Percentiles rank a stretch among this genome's conserved stretches.
phyloP scores from a whole-genome alignment of 495 filamentous ascomycete genomes.

The Tricharina praecox region DNA sequence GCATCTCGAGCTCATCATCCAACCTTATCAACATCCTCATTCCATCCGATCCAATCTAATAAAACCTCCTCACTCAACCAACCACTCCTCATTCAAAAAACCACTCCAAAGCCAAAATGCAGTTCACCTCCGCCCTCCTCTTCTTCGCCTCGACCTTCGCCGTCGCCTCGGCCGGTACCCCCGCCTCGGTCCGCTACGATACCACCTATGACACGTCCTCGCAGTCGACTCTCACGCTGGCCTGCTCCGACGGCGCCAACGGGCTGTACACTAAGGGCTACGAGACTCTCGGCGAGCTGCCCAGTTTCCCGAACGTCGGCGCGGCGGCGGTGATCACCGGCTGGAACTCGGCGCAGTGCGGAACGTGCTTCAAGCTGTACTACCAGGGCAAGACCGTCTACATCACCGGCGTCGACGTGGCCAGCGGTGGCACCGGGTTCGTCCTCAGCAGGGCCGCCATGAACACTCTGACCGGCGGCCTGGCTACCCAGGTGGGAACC shows the following conservation, averaged over 20 bases:
- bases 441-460: conserved; percentile 38
- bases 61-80: too few relatives aligned
- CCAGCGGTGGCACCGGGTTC: conserved; percentile 45
- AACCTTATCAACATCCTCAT: too few relatives aligned
- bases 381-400: conserved; percentile 45
- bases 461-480: conserved; percentile 45
- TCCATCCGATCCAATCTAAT: too few relatives aligned
- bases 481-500: conserved; percentile 39
- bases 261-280: conserved; percentile 39
- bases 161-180: conserved; percentile 3
- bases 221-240: conserved; percentile 32
- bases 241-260: conserved; percentile 45
- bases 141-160: conserved; percentile 27
- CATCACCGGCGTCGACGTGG: conserved; percentile 50
- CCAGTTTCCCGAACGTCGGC: conserved; percentile 44
- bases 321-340: conserved; percentile 41
- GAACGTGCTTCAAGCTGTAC: conserved; percentile 49
- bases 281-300: conserved; percentile 28
- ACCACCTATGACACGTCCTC: conserved; percentile 38
- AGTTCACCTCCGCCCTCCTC: conserved; percentile 31
- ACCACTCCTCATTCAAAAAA: too few relatives aligned
- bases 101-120: too few relatives aligned
- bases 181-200: conserved; percentile 37
- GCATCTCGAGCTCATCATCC: too few relatives aligned
- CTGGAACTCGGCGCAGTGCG: conserved; percentile 45